Evolutionary conservation across 257 asterid genomes (phyloP), one percentile per base, ranked within the genome.

Genomic region (Lavandula angustifolia): DNA sequence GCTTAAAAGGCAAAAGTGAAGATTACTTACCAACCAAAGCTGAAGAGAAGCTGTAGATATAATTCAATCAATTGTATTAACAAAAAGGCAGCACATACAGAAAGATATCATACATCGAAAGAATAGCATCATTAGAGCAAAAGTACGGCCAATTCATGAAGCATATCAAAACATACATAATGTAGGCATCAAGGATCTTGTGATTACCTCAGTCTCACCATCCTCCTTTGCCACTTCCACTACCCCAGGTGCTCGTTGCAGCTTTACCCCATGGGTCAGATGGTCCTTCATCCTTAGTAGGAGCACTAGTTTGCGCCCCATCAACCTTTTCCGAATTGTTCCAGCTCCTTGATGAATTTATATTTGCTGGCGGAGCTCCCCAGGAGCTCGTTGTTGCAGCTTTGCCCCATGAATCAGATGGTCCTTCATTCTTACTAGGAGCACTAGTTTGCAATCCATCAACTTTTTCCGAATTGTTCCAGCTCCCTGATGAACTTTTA

Each of bases 201-300:
- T 9, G 62, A 48, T 67, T 78, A 83, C 91, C 87, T 44, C 61
- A 66, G 29, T 55, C 55, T 82, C 76, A 84, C 95, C 96, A 85
- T 56, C 90, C 95, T 59, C 92, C 82, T 72, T 76, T 73, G 67
- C 74, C 75, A 52, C 75, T 68, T n/a, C 81, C 94, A 70, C 66
- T 75, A 14, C 73, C 76, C 82, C 79, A 69, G 59, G 83, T 33
- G 70, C 70, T 72, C 10, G 58, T 43, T 58, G 76, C 78, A 54
- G 79, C 74, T 54, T 77, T 73, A 67, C 76, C 81, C 84, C 80
- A 79, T 22, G 73, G 4, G 50, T 54, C 78, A 29, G 83, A 69
- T 38, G 81, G 62, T 40, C 71, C 74, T 12, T 46, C 76, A 11
- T 70, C 74, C 68, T 66, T 63, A 1, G 9, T 22, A 63, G 68